These are phyloP conservation scores for Colletotrichum sp. DNA, from an alignment of 2,329 filamentous ascomycete species.

Conservation along the genomic window DNA sequence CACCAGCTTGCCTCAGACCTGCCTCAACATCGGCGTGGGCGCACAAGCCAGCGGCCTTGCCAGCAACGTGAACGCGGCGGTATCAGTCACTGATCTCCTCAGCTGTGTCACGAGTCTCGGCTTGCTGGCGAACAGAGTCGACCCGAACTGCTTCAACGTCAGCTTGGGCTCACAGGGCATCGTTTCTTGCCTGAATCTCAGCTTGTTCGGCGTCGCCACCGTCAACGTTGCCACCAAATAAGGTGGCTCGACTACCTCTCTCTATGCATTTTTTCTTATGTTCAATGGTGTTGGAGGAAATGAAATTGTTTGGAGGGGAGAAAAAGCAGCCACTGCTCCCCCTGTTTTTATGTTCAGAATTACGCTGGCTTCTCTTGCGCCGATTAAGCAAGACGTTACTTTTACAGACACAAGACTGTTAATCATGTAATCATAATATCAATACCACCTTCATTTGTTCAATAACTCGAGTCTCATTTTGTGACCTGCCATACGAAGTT, in stretches of 20 bases:
- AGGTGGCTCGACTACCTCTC: not conserved
- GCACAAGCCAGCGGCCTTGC: not conserved
- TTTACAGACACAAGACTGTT: not conserved
- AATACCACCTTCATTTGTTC: not conserved
- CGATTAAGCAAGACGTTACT: not conserved
- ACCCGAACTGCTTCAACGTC: conserved; percentile 1
- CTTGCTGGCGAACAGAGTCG: not conserved
- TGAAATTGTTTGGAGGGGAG: not conserved
- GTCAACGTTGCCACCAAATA: not conserved
- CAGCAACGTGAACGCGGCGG: not conserved
- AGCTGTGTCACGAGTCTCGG: not conserved
- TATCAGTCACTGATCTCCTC: not conserved
- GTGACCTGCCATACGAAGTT: not conserved
- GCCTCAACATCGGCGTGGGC: not conserved
- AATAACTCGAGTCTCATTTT: accelerated
- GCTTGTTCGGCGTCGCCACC: conserved; percentile 7
- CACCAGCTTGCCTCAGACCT: not conserved
- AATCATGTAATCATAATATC: conserved; percentile 8
- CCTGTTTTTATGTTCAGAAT: not conserved
- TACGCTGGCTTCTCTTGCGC: not conserved
- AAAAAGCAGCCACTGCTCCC: not conserved
- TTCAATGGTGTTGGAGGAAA: not conserved
- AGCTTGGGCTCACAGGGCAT: not conserved
- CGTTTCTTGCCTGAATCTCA: conserved; percentile 2
- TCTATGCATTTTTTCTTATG: not conserved